These are phyloP conservation scores for Picea abies DNA, from an alignment of 83 land plant genomes.

Conservation along the genomic window DNA sequence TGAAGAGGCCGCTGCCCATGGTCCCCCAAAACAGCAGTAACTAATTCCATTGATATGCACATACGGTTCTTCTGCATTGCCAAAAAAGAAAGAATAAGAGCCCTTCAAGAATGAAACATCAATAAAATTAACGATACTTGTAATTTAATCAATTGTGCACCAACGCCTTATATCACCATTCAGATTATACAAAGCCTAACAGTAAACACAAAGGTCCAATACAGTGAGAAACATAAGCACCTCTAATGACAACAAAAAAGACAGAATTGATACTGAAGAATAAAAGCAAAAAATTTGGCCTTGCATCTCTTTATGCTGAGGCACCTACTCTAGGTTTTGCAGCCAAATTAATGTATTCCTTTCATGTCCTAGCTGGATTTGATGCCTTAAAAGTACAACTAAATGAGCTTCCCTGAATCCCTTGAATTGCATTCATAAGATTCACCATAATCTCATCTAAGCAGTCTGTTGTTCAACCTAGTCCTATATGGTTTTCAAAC, in stretches of 20 bases:
- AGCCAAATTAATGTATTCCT: too few relatives aligned
- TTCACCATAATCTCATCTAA: too few relatives aligned
- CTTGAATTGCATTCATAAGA: too few relatives aligned
- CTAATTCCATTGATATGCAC: conserved; percentile 96
- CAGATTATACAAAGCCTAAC: background rate
- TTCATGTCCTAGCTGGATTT: too few relatives aligned
- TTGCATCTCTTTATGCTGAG: background rate
- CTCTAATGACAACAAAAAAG: background rate
- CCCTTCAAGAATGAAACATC: background rate
- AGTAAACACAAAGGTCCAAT: background rate
- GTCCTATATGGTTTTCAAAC: too few relatives aligned
- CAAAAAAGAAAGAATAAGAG: background rate
- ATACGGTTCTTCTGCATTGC: conserved; percentile 66
- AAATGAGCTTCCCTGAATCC: too few relatives aligned
- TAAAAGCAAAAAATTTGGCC: background rate
- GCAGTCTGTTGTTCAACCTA: too few relatives aligned
- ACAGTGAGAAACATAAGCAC: background rate
- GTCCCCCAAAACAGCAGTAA: conserved; percentile 97
- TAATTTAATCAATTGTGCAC: too few relatives aligned
- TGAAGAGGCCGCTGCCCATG: conserved; percentile 96
- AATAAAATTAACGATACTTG: background rate
- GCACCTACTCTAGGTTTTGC: too few relatives aligned
- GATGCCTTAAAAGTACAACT: too few relatives aligned
- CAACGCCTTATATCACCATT: background rate
- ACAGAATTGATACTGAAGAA: background rate